Evolutionary conservation across 306 rosid species (phyloP).

Genomic region (Alnus rubra): DNA sequence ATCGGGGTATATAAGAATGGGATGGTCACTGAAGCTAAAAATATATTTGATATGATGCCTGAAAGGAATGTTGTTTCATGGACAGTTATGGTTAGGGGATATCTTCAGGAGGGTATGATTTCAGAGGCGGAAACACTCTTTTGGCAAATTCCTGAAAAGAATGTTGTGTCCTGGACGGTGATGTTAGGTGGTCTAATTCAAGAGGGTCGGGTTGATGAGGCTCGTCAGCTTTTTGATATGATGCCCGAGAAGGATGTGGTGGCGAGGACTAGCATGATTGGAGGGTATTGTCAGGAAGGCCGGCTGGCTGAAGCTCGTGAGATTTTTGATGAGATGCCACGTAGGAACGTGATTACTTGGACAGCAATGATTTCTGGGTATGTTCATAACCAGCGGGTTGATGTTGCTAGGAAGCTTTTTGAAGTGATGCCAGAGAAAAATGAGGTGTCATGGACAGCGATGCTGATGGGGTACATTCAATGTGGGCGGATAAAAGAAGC

Average conservation of each 20-base stretch:
- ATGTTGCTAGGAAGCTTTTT: conserved; percentile 57
- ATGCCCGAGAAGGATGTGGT: conserved; percentile 58
- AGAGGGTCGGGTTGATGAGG: conserved; percentile 50
- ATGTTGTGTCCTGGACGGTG: conserved; percentile 58
- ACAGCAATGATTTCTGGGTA: conserved; percentile 58
- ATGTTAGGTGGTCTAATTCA: conserved; percentile 57
- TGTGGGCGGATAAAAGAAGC: conserved; percentile 56
- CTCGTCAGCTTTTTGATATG: conserved; percentile 42
- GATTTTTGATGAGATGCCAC: conserved; percentile 49
- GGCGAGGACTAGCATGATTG: conserved; percentile 49
- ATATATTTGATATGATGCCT: conserved; percentile 41
- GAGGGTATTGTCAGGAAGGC: conserved; percentile 53
- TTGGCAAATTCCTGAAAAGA: conserved; percentile 50
- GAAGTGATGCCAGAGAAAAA: conserved; percentile 57
- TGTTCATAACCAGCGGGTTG: conserved; percentile 44
- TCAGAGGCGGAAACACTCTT: conserved; percentile 45
- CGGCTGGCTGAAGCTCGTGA: conserved; percentile 47
- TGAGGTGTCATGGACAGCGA: conserved; percentile 61
- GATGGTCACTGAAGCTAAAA: conserved; percentile 43
- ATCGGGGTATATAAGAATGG: conserved; percentile 44
- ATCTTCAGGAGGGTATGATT: conserved; percentile 34
- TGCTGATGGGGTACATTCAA: conserved; percentile 55
- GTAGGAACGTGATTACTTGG: conserved; percentile 56
- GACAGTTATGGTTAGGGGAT: conserved; percentile 62
- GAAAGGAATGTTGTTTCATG: conserved; percentile 57